phyloP scores from a whole-genome alignment of 78 protist genomes.

The Planoprotostelium fungivorum region DNA sequence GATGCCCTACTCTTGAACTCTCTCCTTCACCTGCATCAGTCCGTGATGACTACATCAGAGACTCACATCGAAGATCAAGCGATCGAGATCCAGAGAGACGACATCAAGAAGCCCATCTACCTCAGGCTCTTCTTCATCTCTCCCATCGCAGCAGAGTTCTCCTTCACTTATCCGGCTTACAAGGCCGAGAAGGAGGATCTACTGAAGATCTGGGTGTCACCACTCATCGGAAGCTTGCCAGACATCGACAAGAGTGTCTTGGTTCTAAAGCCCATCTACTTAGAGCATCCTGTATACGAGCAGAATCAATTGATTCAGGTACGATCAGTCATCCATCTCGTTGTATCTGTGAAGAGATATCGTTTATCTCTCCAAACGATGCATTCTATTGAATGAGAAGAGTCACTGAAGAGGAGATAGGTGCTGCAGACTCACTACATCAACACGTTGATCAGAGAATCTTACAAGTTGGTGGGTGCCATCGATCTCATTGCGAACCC shows the following conservation, averaged over 20 bases:
- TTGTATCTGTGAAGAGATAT: no score
- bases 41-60: neutral
- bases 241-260: neutral
- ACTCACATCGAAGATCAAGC: neutral
- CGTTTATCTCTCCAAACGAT: no score
- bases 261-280: neutral
- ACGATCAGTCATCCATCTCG: no score
- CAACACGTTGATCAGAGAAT: neutral
- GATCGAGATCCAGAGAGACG: neutral
- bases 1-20: neutral
- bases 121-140: neutral
- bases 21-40: neutral
- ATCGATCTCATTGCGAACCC: neutral
- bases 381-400: no score
- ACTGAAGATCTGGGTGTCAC: neutral
- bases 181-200: neutral
- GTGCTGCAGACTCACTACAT: neutral
- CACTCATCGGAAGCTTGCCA: neutral
- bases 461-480: neutral
- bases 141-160: neutral
- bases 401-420: no score
- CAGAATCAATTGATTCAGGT: neutral
- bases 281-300: neutral
- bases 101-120: neutral
- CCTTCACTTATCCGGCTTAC: neutral